A percentile compares a stretch with the other conserved stretches of the same genome.
Evolutionary conservation across 495 filamentous ascomycete species (phyloP).

Genomic region (Penicillium arizonense): DNA sequence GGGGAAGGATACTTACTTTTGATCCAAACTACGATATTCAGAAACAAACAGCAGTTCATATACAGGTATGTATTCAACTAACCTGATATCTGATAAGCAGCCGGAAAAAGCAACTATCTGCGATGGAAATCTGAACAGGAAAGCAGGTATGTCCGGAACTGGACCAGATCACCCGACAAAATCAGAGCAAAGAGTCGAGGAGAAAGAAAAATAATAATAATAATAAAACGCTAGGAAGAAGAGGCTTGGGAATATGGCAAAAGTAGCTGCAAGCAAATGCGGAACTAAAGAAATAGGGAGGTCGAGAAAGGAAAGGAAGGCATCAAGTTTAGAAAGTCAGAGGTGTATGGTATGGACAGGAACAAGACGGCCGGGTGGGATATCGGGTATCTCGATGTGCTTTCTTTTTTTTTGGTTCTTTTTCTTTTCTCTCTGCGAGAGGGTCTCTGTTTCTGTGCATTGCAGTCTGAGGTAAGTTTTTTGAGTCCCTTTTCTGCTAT

Average conservation of each 20-base stretch:
- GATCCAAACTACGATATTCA: too few species aligned
- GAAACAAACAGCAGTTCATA: background rate
- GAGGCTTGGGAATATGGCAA: conserved; percentile 37
- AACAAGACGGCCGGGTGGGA: background rate
- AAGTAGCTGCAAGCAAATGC: conserved; percentile 17
- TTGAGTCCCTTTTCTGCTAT: background rate
- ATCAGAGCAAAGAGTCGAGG: background rate
- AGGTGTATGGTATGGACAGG: background rate
- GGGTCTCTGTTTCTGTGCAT: background rate
- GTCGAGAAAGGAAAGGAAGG: background rate
- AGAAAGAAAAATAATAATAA: background rate
- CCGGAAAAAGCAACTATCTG: background rate
- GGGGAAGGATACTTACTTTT: too few species aligned
- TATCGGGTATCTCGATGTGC: too few species aligned
- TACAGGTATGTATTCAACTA: background rate
- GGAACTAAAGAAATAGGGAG: background rate
- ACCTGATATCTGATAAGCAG: background rate
- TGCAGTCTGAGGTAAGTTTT: background rate
- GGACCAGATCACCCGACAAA: background rate
- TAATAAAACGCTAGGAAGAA: conserved; percentile 19
- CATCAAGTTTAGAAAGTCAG: background rate
- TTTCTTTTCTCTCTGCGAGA: too few species aligned
- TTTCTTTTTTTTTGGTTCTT: too few species aligned
- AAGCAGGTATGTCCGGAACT: background rate
- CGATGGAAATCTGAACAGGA: background rate